Percentiles rank a stretch among this genome's conserved stretches.
Evolutionary conservation across 768 basidiomycete genomes (phyloP).

Genomic region (Rhodotorula babjevae): DNA sequence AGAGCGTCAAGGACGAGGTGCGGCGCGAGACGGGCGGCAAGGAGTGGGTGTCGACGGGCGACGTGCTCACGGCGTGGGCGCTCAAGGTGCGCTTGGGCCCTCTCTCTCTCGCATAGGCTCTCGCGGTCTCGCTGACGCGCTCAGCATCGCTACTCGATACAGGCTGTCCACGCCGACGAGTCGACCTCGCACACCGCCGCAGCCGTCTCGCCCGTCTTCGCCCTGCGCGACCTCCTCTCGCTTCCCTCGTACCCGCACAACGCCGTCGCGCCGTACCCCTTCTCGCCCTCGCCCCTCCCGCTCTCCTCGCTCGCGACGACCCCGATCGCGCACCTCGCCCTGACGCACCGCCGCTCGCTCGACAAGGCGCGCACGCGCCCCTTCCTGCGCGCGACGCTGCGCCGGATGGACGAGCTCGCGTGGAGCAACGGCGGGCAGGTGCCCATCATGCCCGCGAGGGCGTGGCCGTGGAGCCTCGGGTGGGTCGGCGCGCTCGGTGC

Average conservation of each 20-base stretch:
- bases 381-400: background rate
- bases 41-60: constrained; percentile 10
- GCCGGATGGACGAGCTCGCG: background rate
- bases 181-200: background rate
- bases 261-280: background rate
- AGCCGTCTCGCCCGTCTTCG: background rate
- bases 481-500: background rate
- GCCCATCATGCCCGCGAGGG: background rate
- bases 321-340: background rate
- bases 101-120: background rate
- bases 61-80: background rate
- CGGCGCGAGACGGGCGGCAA: background rate
- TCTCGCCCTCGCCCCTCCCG: background rate
- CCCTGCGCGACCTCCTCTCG: background rate
- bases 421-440: background rate
- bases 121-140: background rate
- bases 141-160: background rate
- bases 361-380: background rate
- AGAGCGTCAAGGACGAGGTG: background rate
- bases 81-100: background rate
- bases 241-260: background rate
- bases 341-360: background rate
- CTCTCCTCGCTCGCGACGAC: background rate
- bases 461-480: background rate
- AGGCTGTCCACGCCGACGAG: background rate